Base-by-base conservation (phyloP, 352 stramenopile genomes). In the Phytophthora pluvialis region DNA sequence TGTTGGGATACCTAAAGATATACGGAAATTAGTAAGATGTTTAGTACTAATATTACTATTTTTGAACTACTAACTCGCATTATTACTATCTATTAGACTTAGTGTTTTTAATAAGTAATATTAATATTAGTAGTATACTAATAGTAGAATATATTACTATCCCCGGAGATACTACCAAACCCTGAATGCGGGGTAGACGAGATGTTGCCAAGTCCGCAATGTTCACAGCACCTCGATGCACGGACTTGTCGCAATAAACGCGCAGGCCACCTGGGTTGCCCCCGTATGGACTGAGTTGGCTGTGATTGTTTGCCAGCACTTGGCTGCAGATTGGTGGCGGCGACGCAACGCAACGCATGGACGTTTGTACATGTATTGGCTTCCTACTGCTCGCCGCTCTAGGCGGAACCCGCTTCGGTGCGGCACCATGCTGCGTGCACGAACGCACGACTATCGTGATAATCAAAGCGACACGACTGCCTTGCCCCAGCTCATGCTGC, bases 221-320 rank as follows among this genome's bases (percentile, higher is more conserved):
- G 39, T 32, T 60, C 25, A 53, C 47, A 32, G 52, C 31, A 28
- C 40, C 36, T 52, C 31, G 28, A 36, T 39, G 25, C 36, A 40
- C 50, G 5, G 25, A 51, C 40, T 62, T 64, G 57, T 64, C 36
- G 25, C 57, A 64, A 64, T 64, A 52, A 18, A 58, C 35, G 48
- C 8, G 16, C 35, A 21, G 28, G n/a, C 35, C 56, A 52, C 32
- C 48, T 66, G 58, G 40, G 45, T 51, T 44, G 45, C 16, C n/a
- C 36, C 45, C 29, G 56, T 26, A 56, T 57, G 56, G 45, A 45
- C 13, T 26, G 8, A 48, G 25, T 21, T 56, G 33, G 16, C 55
- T 16, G 25, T 53, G 39, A 33, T 60, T 28, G 26, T 16, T 49
- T 42, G 21, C n/a, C 28, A 10, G 42, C 39, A 59, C 9, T n/a